phyloP scores from a whole-genome alignment of 2,329 filamentous ascomycete genomes.

The Thielaviopsis ethacetica region DNA sequence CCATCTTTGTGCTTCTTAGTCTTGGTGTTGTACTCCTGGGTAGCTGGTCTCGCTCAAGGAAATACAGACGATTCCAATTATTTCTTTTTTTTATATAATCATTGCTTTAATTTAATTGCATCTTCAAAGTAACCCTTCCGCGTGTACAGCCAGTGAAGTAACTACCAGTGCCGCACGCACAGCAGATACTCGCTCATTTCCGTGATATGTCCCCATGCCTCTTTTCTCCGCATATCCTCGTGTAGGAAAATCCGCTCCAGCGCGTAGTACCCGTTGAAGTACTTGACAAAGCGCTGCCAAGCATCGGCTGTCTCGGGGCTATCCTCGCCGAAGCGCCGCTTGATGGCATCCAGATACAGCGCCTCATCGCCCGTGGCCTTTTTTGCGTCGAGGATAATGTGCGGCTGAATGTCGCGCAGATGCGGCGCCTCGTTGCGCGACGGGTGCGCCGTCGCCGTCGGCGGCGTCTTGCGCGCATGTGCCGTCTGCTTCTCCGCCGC shows the following conservation, averaged over 20 bases:
- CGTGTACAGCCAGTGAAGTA: conserved; percentile 18
- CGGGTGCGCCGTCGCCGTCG: conserved; percentile 35
- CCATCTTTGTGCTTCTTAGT: neutral
- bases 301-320: conserved; percentile 37
- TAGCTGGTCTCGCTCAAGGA: neutral
- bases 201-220: conserved; percentile 50
- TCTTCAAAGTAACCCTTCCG: too few relatives aligned
- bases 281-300: conserved; percentile 63
- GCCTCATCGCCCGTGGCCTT: conserved; percentile 65
- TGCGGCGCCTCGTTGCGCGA: conserved; percentile 40
- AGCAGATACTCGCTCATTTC: conserved; percentile 53
- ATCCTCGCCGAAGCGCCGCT: conserved; percentile 28
- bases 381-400: conserved; percentile 62
- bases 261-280: conserved; percentile 74
- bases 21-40: neutral
- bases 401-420: conserved; percentile 40
- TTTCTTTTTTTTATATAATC: too few relatives aligned
- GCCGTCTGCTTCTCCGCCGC: conserved; percentile 39
- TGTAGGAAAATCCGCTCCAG: conserved; percentile 75
- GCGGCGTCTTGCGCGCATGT: conserved; percentile 33
- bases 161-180: conserved; percentile 52
- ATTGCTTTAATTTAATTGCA: too few relatives aligned
- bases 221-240: conserved; percentile 75
- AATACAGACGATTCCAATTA: too few relatives aligned
- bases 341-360: conserved; percentile 49